phyloP scores from a whole-genome alignment of 768 basidiomycete species.

The Mycena pura region DNA sequence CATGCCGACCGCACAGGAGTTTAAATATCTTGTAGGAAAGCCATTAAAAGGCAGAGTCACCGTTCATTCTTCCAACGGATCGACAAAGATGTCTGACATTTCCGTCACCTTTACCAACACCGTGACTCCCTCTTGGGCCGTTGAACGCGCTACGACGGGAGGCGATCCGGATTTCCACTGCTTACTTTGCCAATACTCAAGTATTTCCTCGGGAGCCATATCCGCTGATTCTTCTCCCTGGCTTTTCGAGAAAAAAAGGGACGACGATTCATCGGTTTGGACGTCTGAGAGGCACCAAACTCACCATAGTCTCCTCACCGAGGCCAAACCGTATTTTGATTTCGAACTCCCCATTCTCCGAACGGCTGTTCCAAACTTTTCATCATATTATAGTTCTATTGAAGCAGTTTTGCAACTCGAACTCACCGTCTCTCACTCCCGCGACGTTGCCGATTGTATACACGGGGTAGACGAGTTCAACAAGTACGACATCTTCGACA shows the following conservation, averaged over 20 bases:
- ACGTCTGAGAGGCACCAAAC: no score
- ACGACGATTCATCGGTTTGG: no score
- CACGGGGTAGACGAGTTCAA: not conserved
- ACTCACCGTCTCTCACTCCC: not conserved
- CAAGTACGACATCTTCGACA: not conserved
- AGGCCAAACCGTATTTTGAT: not conserved
- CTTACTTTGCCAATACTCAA: not conserved
- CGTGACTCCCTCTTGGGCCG: not conserved
- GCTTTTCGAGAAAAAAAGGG: not conserved
- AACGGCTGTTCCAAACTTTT: not conserved
- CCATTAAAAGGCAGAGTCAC: not conserved
- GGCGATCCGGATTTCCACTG: not conserved
- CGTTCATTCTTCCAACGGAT: not conserved
- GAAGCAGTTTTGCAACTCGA: not conserved
- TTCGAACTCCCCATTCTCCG: constrained; percentile 2
- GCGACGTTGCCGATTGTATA: not conserved
- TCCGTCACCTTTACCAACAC: not conserved
- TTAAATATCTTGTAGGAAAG: not conserved
- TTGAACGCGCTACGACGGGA: not conserved
- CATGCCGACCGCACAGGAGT: not conserved
- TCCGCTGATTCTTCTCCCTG: not conserved
- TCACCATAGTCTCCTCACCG: not conserved
- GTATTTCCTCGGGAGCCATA: not conserved
- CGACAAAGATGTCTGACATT: not conserved
- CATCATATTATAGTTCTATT: constrained; percentile 4